Base-by-base conservation (phyloP, 768 basidiomycete species). In the Calvatia gigantea region DNA sequence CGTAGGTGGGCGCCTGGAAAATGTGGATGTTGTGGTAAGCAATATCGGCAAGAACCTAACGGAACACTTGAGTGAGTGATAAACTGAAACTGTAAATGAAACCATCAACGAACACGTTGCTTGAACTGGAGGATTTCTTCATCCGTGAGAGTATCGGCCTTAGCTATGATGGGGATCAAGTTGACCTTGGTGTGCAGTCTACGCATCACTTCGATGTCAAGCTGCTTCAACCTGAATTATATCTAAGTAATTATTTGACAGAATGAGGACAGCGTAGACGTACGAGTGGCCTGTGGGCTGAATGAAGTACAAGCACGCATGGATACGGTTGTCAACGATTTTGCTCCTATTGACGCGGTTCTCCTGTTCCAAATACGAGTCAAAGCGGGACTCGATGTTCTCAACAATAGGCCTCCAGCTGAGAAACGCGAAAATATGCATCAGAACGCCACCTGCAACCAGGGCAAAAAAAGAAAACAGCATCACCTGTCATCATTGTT, bases 371-470 rank as follows among this genome's bases (percentile, higher is more conserved):
- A 98, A 77, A 73, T 96, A 99, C 2, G 93, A 90, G 68, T 98
- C 97, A 65, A 97, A 98, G 50, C 97, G 92, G 33, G 92, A 87
- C 71, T 98, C 97, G 60, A 99, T 97, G 76, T 98, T 94, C 71
- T 98, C 95, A 17, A 98, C 83, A 61, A 99, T 96, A 50, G 97
- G 97, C 71, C 91, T 94, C 97, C 97, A 99, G 71, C 96, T 97
- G 61, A 21, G 51, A 45, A 59, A 43, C 46, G 27, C 19, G 58
- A 48, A 61, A 64, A 60, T 29, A 61, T 60, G 59, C 39, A 62
- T 60, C 51, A 62, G 54, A 46, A 48, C 50, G 48, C 31, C 19
- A 27, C 35, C 17, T 37, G 46, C 62, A 61, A 56, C 19, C 52
- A 54, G 21, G 15, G 49, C 39, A 65, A 48, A 60, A 57, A 54